Percentiles rank a stretch among this genome's conserved stretches.
Conservation (phyloP, 768 basidiomycete genomes). For the Tulasnella sp. region DNA sequence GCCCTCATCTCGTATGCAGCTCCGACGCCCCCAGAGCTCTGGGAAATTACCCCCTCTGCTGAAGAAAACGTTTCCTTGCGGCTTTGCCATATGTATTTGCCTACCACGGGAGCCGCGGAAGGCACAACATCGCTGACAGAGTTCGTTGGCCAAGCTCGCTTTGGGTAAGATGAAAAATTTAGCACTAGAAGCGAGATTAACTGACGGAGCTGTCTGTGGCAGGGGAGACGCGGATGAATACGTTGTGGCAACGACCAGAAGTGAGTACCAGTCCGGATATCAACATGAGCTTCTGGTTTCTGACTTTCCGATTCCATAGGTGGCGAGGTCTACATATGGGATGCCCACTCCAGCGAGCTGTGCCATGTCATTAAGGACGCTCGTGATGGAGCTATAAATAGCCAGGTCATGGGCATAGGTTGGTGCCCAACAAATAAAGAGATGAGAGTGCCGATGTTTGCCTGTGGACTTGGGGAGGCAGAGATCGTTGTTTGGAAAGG, state of each 20-base stretch:
- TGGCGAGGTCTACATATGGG: constrained; percentile 82
- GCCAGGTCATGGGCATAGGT: neutral
- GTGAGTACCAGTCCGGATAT: constrained; percentile 5
- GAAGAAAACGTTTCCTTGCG: neutral
- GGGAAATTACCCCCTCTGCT: constrained; percentile 54
- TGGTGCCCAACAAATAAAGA: neutral
- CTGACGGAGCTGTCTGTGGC: neutral
- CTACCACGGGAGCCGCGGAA: neutral
- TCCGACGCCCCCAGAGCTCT: constrained; percentile 68
- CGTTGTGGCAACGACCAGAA: constrained; percentile 69
- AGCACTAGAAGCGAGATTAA: no score
- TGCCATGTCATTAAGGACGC: constrained; percentile 39
- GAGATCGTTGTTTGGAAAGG: neutral
- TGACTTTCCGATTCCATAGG: constrained; percentile 29
- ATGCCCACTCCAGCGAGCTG: constrained; percentile 60
- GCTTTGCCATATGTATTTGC: neutral
- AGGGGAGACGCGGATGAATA: constrained; percentile 64
- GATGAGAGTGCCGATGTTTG: neutral
- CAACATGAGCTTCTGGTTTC: neutral
- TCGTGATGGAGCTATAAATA: neutral
- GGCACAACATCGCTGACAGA: constrained; percentile 61
- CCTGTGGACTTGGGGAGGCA: neutral
- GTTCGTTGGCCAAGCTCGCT: constrained; percentile 74
- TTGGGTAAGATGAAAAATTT: constrained; percentile 36
- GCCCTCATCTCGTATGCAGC: constrained; percentile 71